These are phyloP conservation scores for Cryphonectria carpinicola DNA, from an alignment of 2,329 filamentous ascomycete genomes.

Conservation along the genomic window DNA sequence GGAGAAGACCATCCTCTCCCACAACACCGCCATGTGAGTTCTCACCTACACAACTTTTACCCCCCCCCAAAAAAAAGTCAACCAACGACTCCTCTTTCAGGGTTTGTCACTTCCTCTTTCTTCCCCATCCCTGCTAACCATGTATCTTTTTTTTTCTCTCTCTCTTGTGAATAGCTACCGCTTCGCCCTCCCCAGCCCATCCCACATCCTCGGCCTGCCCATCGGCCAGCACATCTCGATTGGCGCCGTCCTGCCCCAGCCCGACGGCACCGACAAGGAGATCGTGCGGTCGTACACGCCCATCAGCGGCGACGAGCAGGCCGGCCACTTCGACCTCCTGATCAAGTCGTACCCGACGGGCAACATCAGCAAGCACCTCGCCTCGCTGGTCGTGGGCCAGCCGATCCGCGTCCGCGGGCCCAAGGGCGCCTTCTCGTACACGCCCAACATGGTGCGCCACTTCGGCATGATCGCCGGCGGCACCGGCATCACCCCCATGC, in stretches of 20 bases:
- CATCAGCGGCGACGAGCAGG: constrained; percentile 85
- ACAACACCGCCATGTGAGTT: constrained; percentile 93
- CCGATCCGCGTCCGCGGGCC: constrained; percentile 89
- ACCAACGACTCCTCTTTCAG: neutral
- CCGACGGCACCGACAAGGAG: constrained; percentile 76
- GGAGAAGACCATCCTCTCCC: constrained; percentile 93
- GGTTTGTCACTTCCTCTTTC: neutral
- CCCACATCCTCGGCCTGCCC: constrained; percentile 87
- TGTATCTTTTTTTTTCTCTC: no score
- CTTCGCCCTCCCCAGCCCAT: constrained; percentile 79
- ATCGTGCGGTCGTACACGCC: constrained; percentile 92
- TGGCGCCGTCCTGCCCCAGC: constrained; percentile 71
- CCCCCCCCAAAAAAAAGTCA: no score
- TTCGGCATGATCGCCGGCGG: constrained; percentile 99
- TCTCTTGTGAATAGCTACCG: constrained; percentile 68
- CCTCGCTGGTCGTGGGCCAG: constrained; percentile 79
- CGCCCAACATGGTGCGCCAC: constrained; percentile 92
- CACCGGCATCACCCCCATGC: constrained; percentile 97
- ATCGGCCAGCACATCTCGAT: constrained; percentile 99
- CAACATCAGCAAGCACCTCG: constrained; percentile 95
- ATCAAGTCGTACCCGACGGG: constrained; percentile 98
- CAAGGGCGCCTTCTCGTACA: constrained; percentile 98
- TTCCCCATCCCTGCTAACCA: no score
- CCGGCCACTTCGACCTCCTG: constrained; percentile 92
- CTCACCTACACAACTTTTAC: neutral